Conservation (phyloP, 78 protist species). For the Dictyostelium discoideum region dicty_2.7 NC_007088.5:3085001-3085500, state of each 20-base stretch:
- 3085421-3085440: slow-evolving; percentile 87
- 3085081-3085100: slow-evolving; percentile 21
- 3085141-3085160: slow-evolving; percentile 81
- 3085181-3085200: slow-evolving; percentile 89
- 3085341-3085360: slow-evolving; percentile 94
- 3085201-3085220: slow-evolving; percentile 26
- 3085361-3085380: slow-evolving; percentile 88
- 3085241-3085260: background rate
- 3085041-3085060: slow-evolving; percentile 14
- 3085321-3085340: slow-evolving; percentile 84
- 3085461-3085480: slow-evolving; percentile 93
- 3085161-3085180: slow-evolving; percentile 92
- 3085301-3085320: slow-evolving; percentile 50
- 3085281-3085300: no score
- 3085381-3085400: slow-evolving; percentile 91
- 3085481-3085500: slow-evolving; percentile 92
- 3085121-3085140: slow-evolving; percentile 50
- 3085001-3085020: background rate
- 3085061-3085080: slow-evolving; percentile 27
- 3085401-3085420: slow-evolving; percentile 88
- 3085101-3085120: slow-evolving; percentile 19
- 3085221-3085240: no score
- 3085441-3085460: slow-evolving; percentile 82
- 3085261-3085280: background rate
- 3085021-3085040: background rate